Evolutionary conservation across 2,329 filamentous ascomycete species (phyloP).

Genomic region (Stagonosporopsis vannaccii): DNA sequence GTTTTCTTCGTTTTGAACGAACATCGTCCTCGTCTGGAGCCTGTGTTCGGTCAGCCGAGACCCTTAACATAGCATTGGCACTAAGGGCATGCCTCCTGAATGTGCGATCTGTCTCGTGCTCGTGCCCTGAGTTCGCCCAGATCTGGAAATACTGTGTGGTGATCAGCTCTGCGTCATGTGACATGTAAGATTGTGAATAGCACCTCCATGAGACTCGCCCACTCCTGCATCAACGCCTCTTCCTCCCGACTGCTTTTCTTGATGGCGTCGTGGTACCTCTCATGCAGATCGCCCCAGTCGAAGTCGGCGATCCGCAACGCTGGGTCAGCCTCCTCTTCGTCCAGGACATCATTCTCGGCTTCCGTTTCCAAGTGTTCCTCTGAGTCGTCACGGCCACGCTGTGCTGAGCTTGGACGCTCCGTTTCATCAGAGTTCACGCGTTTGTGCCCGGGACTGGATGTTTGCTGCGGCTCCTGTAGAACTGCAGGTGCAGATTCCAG

Average conservation of each 20-base stretch:
- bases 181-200: background rate
- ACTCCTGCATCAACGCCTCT: conserved; percentile 70
- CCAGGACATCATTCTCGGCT: background rate
- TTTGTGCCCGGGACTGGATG: conserved; percentile 5
- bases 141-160: conserved; percentile 73
- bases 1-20: conserved; percentile 77
- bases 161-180: conserved; percentile 15
- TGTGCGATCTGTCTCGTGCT: conserved; percentile 78
- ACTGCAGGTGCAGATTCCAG: conserved; percentile 22
- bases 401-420: conserved; percentile 38
- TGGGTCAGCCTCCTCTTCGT: conserved; percentile 33
- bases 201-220: conserved; percentile 58
- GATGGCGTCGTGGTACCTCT: conserved; percentile 72
- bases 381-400: conserved; percentile 22
- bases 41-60: conserved; percentile 52
- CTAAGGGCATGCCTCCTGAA: conserved; percentile 69
- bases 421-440: conserved; percentile 32
- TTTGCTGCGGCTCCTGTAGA: conserved; percentile 17
- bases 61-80: background rate
- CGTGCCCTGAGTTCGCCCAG: conserved; percentile 77
- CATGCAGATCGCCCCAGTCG: conserved; percentile 80
- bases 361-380: conserved; percentile 19
- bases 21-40: conserved; percentile 78
- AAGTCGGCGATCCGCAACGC: conserved; percentile 60
- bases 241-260: conserved; percentile 69